Evolutionary conservation across 2,329 filamentous ascomycete genomes (phyloP), one percentile per base, ranked within the genome.

Genomic region (Colletotrichum tabaci): DNA sequence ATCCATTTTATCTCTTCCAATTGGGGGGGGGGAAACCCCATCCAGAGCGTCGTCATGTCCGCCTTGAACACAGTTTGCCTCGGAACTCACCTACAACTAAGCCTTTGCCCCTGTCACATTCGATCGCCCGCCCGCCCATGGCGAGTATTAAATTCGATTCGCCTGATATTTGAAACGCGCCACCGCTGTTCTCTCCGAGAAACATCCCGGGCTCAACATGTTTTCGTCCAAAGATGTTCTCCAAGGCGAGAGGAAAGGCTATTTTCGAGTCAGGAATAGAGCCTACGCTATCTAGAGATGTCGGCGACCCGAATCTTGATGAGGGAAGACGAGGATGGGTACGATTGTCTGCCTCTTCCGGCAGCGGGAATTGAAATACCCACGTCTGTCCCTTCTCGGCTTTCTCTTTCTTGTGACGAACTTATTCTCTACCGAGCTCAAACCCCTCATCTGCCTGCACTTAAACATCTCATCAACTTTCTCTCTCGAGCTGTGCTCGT

Each of bases 251-350:
- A 52, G 47, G 44, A 57, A 35, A 46, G 68, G 10, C 18, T 5
- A n/a, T 58, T 63, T 58, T 63, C 58, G 52, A 50, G 56, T 52
- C 44, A 52, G 21, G 21, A 44, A 60, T 53, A 40, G 55, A 53
- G 56, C 52, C 21, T 40, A 21, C 57, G 68, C 47, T n/a, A 52
- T 38, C 64, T 57, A 62, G 63, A 67, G 64, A 63, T 58, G 68
- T 67, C 58, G 68, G 46, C 35, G 42, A 9, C 23, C 8, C 35
- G 35, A 38, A 38, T 38, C 35, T 38, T 10, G 35, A 38, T 38
- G 35, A 38, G 35, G 35, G 35, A 10, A 8, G 35, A 10, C 8
- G 35, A 38, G 35, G 35, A 38, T 38, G 8, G 8, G 9, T 38
- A 3, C 9, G 16, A 38, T 7, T n/a, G 21, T 9, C 50, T 13